phyloP scores from a whole-genome alignment of 768 basidiomycete genomes.

The Podaxis sp. region DNA sequence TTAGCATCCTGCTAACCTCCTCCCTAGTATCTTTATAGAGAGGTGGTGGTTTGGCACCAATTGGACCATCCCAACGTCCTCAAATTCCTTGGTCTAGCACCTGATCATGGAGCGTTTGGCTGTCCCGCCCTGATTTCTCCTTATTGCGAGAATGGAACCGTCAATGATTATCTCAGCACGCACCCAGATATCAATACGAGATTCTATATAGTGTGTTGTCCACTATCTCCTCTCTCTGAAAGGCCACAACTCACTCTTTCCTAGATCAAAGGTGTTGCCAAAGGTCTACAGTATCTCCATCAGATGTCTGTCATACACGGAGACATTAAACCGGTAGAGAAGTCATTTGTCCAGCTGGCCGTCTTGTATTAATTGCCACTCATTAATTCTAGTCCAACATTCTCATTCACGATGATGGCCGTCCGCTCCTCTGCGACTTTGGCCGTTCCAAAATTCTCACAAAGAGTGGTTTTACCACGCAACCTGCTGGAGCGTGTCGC shows the following conservation, averaged over 20 bases:
- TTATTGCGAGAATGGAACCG: slow-evolving; percentile 12
- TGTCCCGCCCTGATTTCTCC: slow-evolving; percentile 19
- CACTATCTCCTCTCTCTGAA: neutral
- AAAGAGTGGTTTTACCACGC: slow-evolving; percentile 18
- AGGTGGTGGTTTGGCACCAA: slow-evolving; percentile 17
- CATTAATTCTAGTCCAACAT: slow-evolving; percentile 16
- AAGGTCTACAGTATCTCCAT: neutral
- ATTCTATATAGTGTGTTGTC: slow-evolving; percentile 12
- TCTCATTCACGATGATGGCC: slow-evolving; percentile 15
- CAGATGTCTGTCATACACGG: slow-evolving; percentile 15
- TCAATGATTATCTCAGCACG: slow-evolving; percentile 11
- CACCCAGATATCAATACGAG: slow-evolving; percentile 14
- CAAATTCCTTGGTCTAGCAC: slow-evolving; percentile 16
- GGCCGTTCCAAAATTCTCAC: slow-evolving; percentile 20
- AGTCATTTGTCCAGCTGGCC: neutral
- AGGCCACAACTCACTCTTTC: neutral
- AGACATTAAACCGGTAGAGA: slow-evolving; percentile 19
- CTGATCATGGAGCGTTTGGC: neutral
- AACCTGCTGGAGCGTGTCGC: slow-evolving; percentile 13
- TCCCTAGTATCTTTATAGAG: slow-evolving; percentile 18
- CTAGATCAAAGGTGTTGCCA: slow-evolving; percentile 8
- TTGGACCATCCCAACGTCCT: slow-evolving; percentile 19
- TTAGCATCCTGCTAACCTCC: neutral
- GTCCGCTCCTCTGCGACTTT: slow-evolving; percentile 22
- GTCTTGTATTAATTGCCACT: neutral